Percentiles rank a stretch among this genome's conserved stretches.
Conservation (phyloP, 306 rosid species). For the Acacia melanoxylon region DNA sequence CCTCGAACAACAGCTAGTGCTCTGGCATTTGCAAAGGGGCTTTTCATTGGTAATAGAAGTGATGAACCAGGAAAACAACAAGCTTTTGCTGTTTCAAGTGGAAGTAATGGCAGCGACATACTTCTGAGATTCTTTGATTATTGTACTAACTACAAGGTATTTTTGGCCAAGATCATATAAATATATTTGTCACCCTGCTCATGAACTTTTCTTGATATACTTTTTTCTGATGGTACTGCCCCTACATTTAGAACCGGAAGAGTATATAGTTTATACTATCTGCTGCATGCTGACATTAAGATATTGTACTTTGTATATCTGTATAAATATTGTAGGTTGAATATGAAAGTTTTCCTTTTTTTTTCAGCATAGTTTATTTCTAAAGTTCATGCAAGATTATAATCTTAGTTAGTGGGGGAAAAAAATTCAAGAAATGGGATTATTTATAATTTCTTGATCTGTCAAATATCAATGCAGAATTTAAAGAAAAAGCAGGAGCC, state of each 20-base stretch:
- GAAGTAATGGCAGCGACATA: constrained; percentile 82
- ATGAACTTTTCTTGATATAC: background rate
- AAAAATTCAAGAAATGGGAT: background rate
- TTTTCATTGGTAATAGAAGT: constrained; percentile 72
- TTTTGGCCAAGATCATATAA: constrained; percentile 14
- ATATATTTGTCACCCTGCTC: background rate
- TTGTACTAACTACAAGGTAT: constrained; percentile 84
- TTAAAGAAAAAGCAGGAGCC: constrained; percentile 73
- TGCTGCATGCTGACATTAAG: background rate
- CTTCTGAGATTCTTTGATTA: constrained; percentile 72
- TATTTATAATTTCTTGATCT: constrained; percentile 19
- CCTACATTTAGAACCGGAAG: no score
- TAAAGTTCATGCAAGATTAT: background rate
- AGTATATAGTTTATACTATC: background rate
- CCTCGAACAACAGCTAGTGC: constrained; percentile 97
- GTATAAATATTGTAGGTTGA: background rate
- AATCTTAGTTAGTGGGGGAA: background rate
- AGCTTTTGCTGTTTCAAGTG: constrained; percentile 83
- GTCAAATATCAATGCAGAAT: constrained; percentile 51
- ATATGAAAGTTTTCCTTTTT: constrained; percentile 3
- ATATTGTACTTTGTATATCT: background rate
- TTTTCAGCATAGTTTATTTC: background rate
- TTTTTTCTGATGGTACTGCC: background rate
- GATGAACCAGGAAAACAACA: constrained; percentile 73
- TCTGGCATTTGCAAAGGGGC: constrained; percentile 93